Base-by-base conservation (phyloP, 1,284 basidiomycete species). In the Pyrrhoderma noxium region DNA sequence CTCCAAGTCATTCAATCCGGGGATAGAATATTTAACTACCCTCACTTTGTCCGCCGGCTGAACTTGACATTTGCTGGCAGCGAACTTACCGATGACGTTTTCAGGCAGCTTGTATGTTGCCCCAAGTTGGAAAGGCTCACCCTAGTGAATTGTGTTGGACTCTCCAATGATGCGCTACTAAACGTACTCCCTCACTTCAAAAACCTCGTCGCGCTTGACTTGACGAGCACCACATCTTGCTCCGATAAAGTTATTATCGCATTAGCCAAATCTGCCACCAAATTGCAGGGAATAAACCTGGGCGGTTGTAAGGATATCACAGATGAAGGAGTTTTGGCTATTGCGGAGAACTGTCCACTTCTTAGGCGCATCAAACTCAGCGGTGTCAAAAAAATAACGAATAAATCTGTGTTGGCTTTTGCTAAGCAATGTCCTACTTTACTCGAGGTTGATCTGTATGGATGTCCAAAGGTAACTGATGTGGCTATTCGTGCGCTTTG, bases 241-340 rank as follows among this genome's bases (percentile, higher is more conserved):
- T 80, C 84, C 35, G 85, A 93, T 65, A 67, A 70, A 22, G 83
- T 91, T 49, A 72, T 94, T 53, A 68, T 79, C 38, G 78, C 79
- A 25, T 75, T 95, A 21, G 90, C 90, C 14, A 64, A 69, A 48
- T 76, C 79, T 27, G 89, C 90, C 47, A 79, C 72, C 56, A 82
- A 83, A 53, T 68, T 98, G 13, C 96, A 98, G 64, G 96, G 95
- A 36, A 83, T 98, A 65, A 99, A 98, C 65, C 71, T 99, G 40
- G 81, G 82, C 21, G 86, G 85, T 5, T 99, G 96, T 72, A 83
- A 77, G 59, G 75, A 76, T 53, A 77, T 99, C 37, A 86, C 90
- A 8, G 89, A 95, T 61, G 67, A 73, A 21, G 91, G 89, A 3
- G 70, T 99, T 27, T 66, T 82, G 47, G 82, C 85, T 1, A 74